Percentiles rank a stretch among this genome's conserved stretches.
Conservation (phyloP, 495 filamentous ascomycete species). For the Bathelium albidoporum region DNA sequence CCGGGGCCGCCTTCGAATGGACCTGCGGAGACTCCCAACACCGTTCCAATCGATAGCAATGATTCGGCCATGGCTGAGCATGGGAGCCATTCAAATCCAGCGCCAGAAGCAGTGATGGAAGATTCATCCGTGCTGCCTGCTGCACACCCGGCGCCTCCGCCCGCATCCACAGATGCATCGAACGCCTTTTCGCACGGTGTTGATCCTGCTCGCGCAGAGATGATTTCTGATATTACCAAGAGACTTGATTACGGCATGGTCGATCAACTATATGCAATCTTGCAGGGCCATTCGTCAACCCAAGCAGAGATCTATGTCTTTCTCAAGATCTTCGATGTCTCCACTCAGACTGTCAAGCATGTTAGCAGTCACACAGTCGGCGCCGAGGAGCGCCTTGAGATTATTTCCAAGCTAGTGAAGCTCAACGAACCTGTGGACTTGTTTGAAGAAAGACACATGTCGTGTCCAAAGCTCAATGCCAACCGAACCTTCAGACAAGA, state of each 20-base stretch:
- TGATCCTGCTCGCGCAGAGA: neutral
- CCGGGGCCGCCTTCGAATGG: too few relatives aligned
- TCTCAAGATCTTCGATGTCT: conserved; percentile 25
- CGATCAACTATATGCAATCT: neutral
- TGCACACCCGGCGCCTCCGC: neutral
- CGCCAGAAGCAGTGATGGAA: neutral
- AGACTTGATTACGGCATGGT: neutral
- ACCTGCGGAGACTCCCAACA: neutral
- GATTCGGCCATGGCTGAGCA: too few relatives aligned
- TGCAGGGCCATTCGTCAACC: neutral
- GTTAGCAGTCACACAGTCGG: neutral
- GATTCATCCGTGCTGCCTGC: neutral
- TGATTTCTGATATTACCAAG: neutral
- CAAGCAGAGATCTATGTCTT: conserved; percentile 24
- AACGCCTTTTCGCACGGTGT: neutral
- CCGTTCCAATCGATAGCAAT: neutral
- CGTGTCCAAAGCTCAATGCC: conserved; percentile 3
- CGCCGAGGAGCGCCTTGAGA: neutral
- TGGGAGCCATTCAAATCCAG: neutral
- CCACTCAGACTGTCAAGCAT: conserved; percentile 16
- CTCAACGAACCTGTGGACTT: conserved; percentile 17
- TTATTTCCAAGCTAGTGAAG: conserved; percentile 9
- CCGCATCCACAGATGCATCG: neutral
- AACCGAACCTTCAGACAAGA: conserved; percentile 22
- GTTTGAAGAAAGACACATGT: conserved; percentile 13